A percentile compares a stretch with the other conserved stretches of the same genome.
These are phyloP conservation scores for Citrus trifoliata DNA, from an alignment of 345 rosid genomes.

Conservation along the genomic window DNA sequence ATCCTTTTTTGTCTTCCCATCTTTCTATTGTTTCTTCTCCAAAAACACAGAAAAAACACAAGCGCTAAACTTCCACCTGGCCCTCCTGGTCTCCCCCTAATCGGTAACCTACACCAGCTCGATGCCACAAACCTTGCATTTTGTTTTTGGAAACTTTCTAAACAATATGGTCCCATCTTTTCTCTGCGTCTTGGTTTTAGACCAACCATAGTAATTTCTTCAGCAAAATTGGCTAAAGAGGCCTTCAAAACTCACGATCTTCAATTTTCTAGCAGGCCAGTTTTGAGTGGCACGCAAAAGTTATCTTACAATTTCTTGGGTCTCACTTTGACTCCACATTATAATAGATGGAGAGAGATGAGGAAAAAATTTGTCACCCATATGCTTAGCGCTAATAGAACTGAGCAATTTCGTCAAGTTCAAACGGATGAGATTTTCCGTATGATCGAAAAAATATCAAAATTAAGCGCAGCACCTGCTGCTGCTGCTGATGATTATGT, in stretches of 20 bases:
- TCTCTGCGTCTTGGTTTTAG: conserved; percentile 7
- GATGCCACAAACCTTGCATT: neutral
- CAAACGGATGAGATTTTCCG: too few relatives aligned
- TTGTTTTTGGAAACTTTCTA: conserved; percentile 2
- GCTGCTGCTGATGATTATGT: too few relatives aligned
- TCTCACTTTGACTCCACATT: neutral
- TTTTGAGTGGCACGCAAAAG: neutral
- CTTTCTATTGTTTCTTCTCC: neutral
- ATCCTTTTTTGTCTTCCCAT: neutral
- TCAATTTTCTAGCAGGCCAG: neutral
- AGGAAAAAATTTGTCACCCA: too few relatives aligned
- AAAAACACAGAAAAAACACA: neutral
- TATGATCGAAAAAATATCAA: too few relatives aligned
- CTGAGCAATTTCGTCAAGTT: too few relatives aligned
- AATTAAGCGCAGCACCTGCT: too few relatives aligned
- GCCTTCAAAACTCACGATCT: neutral
- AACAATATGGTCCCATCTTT: conserved; percentile 11
- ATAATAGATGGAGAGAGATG: neutral
- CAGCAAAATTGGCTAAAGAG: neutral
- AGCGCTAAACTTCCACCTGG: conserved; percentile 8
- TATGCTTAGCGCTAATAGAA: too few relatives aligned
- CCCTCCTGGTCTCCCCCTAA: neutral
- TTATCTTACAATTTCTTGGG: neutral
- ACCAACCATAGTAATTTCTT: conserved; percentile 7
- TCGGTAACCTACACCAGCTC: conserved; percentile 5